Percentiles rank a stretch among this genome's conserved stretches.
Conservation (phyloP, 2,329 filamentous ascomycete species). For the Colletotrichum gloeosporioides region DNA sequence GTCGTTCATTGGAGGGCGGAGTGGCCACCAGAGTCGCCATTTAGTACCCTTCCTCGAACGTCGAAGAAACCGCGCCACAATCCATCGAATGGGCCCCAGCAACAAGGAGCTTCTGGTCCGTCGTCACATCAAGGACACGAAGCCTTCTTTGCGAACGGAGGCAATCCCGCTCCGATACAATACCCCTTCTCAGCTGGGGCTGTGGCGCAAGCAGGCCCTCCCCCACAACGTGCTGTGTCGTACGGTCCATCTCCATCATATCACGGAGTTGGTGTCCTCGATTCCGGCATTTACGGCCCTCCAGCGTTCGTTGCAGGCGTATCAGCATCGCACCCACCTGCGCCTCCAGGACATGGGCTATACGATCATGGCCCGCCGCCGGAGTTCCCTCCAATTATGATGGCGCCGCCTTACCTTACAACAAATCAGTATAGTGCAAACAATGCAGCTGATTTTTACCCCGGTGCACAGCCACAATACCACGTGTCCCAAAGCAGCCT, state of each 20-base stretch:
- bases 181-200: background rate
- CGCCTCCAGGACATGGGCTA: slow-evolving; percentile 34
- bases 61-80: background rate
- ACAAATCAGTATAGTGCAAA: background rate
- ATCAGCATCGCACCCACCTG: background rate
- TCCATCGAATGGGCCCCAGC: background rate
- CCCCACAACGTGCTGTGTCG: background rate
- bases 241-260: background rate
- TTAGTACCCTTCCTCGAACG: slow-evolving; percentile 64
- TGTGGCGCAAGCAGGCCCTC: background rate
- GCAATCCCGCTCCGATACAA: background rate
- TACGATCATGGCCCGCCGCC: background rate
- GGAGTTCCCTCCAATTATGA: background rate
- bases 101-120: background rate
- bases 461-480: background rate
- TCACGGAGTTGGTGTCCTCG: background rate
- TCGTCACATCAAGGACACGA: background rate
- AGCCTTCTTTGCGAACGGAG: background rate
- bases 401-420: background rate
- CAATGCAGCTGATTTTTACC: background rate
- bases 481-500: background rate
- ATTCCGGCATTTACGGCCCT: background rate
- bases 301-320: background rate
- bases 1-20: slow-evolving; percentile 82
- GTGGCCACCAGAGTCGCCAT: slow-evolving; percentile 80